phyloP scores from a whole-genome alignment of 345 rosid species.

The Salix dunnii region DNA sequence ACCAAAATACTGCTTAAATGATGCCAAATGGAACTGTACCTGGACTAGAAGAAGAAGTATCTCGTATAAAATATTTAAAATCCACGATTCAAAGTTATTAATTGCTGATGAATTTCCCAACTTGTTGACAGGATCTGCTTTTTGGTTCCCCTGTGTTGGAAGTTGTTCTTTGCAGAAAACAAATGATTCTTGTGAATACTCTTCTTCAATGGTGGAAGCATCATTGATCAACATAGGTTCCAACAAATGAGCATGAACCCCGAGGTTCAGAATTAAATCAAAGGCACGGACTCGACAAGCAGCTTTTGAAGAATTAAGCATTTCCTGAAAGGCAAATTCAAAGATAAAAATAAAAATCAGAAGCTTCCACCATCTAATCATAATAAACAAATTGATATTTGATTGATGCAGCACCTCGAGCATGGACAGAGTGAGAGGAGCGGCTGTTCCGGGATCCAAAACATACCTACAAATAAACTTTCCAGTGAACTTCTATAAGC shows the following conservation, averaged over 20 bases:
- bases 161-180: slow-evolving; percentile 54
- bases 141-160: slow-evolving; percentile 44
- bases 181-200: slow-evolving; percentile 66
- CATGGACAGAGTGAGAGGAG: slow-evolving; percentile 95
- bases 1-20: background rate
- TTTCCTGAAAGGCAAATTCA: slow-evolving; percentile 57
- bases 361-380: slow-evolving; percentile 17
- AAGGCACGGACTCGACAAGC: slow-evolving; percentile 85
- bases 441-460: slow-evolving; percentile 89
- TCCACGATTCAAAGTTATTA: slow-evolving; percentile 84
- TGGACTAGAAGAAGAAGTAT: slow-evolving; percentile 93
- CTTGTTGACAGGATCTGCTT: slow-evolving; percentile 47
- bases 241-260: slow-evolving; percentile 91
- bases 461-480: slow-evolving; percentile 69
- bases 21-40: slow-evolving; percentile 38
- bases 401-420: slow-evolving; percentile 64
- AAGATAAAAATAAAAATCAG: slow-evolving; percentile 23
- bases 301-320: slow-evolving; percentile 77
- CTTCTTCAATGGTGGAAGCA: slow-evolving; percentile 79
- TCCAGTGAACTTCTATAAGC: slow-evolving; percentile 10
- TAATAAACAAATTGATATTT: slow-evolving; percentile 9
- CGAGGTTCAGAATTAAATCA: slow-evolving; percentile 93
- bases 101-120: slow-evolving; percentile 59
- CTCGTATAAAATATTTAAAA: slow-evolving; percentile 79
- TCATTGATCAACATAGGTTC: slow-evolving; percentile 72